These are phyloP conservation scores for Theileria annulata DNA, from an alignment of 169 alveolate genomes.

Conservation along the genomic window DNA sequence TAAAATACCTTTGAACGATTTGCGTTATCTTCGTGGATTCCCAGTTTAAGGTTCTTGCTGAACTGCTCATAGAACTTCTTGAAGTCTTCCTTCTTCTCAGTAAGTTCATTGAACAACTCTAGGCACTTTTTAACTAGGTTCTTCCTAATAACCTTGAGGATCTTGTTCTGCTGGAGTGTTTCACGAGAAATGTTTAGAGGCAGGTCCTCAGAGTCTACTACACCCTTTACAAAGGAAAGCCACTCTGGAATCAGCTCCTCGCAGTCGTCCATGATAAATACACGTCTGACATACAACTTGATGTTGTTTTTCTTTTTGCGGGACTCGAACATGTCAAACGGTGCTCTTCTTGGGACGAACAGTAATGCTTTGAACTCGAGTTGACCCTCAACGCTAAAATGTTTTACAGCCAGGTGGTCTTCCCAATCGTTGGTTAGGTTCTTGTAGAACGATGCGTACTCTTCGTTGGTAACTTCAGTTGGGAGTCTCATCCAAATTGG, in stretches of 20 bases:
- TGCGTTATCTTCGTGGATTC: conserved; percentile 98
- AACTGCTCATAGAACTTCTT: conserved; percentile 99
- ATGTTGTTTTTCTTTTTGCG: conserved; percentile 98
- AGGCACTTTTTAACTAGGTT: conserved; percentile 98
- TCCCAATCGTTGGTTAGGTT: conserved; percentile 99
- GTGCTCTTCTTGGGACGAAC: conserved; percentile 99
- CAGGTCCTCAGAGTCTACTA: conserved; percentile 98
- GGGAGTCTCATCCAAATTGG: conserved; percentile 99
- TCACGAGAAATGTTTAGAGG: conserved; percentile 99
- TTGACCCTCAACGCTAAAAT: conserved; percentile 98
- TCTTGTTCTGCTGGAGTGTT: conserved; percentile 97
- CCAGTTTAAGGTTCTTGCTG: conserved; percentile 98
- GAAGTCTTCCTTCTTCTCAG: conserved; percentile 99
- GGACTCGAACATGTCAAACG: conserved; percentile 99
- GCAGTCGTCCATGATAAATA: conserved; percentile 99
- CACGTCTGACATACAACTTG: conserved; percentile 98
- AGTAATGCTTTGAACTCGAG: conserved; percentile 98
- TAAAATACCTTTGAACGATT: conserved; percentile 91
- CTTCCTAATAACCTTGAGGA: conserved; percentile 97
- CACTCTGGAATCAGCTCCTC: conserved; percentile 99
- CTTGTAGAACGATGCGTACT: conserved; percentile 98
- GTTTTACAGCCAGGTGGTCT: conserved; percentile 97
- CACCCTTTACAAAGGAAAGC: conserved; percentile 98
- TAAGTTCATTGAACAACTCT: conserved; percentile 95
- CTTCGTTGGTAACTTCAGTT: conserved; percentile 98